Evolutionary conservation across 352 stramenopile genomes (phyloP), one percentile per base, ranked within the genome.

Genomic region (Globisporangium camurandrum): DNA sequence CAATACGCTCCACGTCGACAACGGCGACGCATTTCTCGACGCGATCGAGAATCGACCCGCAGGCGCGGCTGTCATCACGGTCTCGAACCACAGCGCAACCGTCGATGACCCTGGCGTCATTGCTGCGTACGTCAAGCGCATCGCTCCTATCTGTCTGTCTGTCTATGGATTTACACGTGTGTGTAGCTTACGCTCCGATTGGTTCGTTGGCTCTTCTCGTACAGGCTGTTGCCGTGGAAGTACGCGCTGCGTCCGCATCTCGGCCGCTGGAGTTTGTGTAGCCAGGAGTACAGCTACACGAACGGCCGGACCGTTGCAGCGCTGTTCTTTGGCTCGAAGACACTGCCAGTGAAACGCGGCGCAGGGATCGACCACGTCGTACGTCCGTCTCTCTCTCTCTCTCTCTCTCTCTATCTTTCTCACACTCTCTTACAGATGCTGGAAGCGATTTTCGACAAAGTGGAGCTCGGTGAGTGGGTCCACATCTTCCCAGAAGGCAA

Each of bases 401-500:
- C 33, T 38, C 33, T 38, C 33, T 38, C 33, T 38, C 11, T 38
- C 7, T 14, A 3, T 16, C 33, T 11, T 4, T 16, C 4, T 16
- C 30, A 36, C n/a, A 34, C 28, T 34, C 6, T 34, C 28, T 49
- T 26, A 2, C 49, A 88, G 69, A 89, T 93, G 72, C 61, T 95
- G 1, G 59, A 71, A 49, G 57, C 70, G 11, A 71, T 95, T 45
- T 93, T 91, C 44, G 60, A 95, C 38, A 88, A 90, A 49, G 71
- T 90, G 19, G 67, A 90, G 44, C 47, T 76, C 10, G 84, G 84
- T 14, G 51, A 78, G 17, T 95, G 84, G 84, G 75, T 95, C 4
- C 84, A 95, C 59, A 84, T 95, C 50, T 95, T 93, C 49, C 84
- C 84, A 0, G 84, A 95, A 66, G 84, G 84, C 48, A 87, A 89